Evolutionary conservation across 495 filamentous ascomycete genomes (phyloP).

Genomic region (Penicillium nucicola): DNA sequence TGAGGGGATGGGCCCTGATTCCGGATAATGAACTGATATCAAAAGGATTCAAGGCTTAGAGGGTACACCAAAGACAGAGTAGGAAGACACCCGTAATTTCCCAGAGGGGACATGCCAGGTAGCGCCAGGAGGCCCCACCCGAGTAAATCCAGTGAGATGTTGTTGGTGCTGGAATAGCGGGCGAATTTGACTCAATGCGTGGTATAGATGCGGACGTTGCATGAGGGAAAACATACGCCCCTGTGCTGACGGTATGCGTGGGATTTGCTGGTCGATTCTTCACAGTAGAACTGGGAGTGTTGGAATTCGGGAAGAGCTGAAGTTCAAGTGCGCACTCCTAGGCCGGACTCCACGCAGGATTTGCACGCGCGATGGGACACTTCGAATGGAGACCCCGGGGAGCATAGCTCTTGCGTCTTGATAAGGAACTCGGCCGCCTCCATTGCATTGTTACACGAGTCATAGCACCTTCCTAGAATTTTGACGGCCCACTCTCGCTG

Average conservation of each 20-base stretch:
- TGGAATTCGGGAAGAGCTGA: slow-evolving; percentile 7
- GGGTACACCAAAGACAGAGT: too few relatives aligned
- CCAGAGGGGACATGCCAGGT: too few relatives aligned
- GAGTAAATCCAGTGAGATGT: not conserved
- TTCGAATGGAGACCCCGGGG: not conserved
- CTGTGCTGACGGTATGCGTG: not conserved
- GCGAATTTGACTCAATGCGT: not conserved
- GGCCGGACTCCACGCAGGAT: not conserved
- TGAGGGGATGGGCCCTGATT: too few relatives aligned
- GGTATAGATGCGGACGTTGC: not conserved
- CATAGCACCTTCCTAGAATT: slow-evolving; percentile 9
- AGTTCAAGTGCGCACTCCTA: not conserved
- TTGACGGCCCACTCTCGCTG: not conserved
- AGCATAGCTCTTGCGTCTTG: slow-evolving; percentile 5
- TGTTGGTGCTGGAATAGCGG: not conserved
- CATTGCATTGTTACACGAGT: slow-evolving; percentile 6
- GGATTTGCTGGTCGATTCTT: not conserved
- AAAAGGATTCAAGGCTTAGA: too few relatives aligned
- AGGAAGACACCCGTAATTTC: too few relatives aligned
- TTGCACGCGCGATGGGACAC: not conserved
- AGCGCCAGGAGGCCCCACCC: not conserved
- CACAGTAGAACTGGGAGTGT: slow-evolving; percentile 11
- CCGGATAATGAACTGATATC: too few relatives aligned
- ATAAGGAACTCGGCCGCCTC: slow-evolving; percentile 6
- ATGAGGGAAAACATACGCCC: not conserved